Conservation (phyloP, 2,329 filamentous ascomycete species). For the Pseudogymnoascus sp. region DNA sequence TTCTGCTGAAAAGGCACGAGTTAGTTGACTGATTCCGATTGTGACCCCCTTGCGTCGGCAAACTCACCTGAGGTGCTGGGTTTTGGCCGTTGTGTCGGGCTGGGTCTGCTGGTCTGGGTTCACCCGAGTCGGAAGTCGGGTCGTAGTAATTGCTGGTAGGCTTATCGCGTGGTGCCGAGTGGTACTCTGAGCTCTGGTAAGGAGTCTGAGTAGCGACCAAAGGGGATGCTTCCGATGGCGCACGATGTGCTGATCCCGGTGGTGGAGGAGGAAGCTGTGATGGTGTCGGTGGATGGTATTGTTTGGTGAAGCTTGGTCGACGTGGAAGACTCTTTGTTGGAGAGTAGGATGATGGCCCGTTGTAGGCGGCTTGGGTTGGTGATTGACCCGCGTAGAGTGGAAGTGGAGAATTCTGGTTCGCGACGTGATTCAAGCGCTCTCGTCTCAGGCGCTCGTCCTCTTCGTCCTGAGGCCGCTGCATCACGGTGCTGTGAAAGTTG, state of each 20-base stretch:
- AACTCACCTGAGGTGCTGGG: constrained; percentile 25
- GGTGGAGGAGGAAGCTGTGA: constrained; percentile 20
- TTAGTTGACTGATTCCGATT: constrained; percentile 9
- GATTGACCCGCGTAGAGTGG: constrained; percentile 18
- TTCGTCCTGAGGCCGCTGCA: constrained; percentile 20
- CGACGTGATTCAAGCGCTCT: constrained; percentile 23
- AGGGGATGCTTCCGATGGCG: constrained; percentile 22
- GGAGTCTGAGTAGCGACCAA: constrained; percentile 20
- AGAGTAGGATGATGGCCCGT: constrained; percentile 18
- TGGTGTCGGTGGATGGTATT: constrained; percentile 23
- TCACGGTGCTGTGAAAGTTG: constrained; percentile 25
- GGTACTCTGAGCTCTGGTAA: constrained; percentile 27
- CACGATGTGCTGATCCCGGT: constrained; percentile 20
- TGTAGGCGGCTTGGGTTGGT: constrained; percentile 22
- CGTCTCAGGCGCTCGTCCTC: constrained; percentile 21
- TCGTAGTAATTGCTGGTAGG: constrained; percentile 37
- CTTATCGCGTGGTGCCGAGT: constrained; percentile 31
- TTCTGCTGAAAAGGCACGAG: constrained; percentile 20
- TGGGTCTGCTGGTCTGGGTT: constrained; percentile 31
- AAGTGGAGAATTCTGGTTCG: constrained; percentile 22
- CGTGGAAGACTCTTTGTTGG: constrained; percentile 23
- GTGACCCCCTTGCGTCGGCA: not conserved
- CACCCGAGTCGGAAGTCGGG: constrained; percentile 35
- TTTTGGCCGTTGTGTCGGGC: constrained; percentile 21
- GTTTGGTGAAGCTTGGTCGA: constrained; percentile 24